phyloP scores from a whole-genome alignment of 208 protist species.

The Trypanosoma conorhini region DNA sequence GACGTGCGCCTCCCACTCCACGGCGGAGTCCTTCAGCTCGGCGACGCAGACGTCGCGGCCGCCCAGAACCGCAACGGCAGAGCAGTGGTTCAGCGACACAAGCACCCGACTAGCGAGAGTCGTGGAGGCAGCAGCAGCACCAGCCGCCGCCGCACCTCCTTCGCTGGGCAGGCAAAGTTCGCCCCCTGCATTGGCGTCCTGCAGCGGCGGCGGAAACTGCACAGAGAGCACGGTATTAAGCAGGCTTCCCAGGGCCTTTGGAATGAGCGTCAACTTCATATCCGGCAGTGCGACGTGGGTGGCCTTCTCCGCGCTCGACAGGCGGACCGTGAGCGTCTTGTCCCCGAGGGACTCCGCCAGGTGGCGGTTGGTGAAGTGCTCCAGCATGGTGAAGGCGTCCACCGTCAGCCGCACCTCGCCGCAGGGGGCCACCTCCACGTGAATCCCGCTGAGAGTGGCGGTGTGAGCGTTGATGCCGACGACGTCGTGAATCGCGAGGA shows the following conservation, averaged over 20 bases:
- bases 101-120: not conserved
- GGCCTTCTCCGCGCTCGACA: constrained; percentile 34
- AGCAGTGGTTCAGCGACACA: constrained; percentile 13
- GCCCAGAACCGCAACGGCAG: constrained; percentile 33
- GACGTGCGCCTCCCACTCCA: constrained; percentile 30
- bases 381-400: constrained; percentile 44
- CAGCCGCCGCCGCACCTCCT: not conserved
- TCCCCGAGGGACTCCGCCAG: constrained; percentile 43
- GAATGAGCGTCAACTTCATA: constrained; percentile 58
- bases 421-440: constrained; percentile 34
- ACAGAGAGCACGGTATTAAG: constrained; percentile 76
- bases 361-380: constrained; percentile 60
- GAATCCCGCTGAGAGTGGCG: constrained; percentile 36
- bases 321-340: constrained; percentile 23
- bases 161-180: no score
- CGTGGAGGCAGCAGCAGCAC: not conserved
- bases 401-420: constrained; percentile 46
- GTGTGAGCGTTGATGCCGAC: constrained; percentile 69
- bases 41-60: constrained; percentile 48
- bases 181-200: not conserved
- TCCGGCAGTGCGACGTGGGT: constrained; percentile 37
- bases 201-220: constrained; percentile 36
- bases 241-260: constrained; percentile 62
- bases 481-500: constrained; percentile 62
- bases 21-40: constrained; percentile 29